Conservation (phyloP, 139 green algal species). For the Zygnema cylindricum region DNA sequence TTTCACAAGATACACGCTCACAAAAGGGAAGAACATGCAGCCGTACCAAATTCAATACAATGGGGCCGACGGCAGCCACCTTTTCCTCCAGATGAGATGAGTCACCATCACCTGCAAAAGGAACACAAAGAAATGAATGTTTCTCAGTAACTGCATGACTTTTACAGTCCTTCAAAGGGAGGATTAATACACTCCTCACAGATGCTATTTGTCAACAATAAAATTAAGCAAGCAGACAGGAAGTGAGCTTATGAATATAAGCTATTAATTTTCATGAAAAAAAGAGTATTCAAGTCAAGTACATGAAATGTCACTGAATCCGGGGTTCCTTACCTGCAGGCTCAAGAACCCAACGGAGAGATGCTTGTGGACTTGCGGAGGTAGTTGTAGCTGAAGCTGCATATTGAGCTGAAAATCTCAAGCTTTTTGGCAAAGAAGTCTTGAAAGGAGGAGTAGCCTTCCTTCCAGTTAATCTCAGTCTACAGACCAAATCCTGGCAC, state of each 20-base stretch:
- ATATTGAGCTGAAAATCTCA: neutral
- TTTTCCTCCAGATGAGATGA: neutral
- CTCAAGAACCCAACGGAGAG: neutral
- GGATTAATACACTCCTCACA: too few species aligned
- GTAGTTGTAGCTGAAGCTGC: neutral
- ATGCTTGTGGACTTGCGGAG: neutral
- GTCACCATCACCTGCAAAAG: neutral
- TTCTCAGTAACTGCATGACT: too few species aligned
- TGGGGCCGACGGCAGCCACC: neutral
- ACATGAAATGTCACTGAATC: too few species aligned
- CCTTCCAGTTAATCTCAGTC: neutral
- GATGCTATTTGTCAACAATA: too few species aligned
- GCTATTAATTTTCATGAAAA: too few species aligned
- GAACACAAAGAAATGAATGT: neutral
- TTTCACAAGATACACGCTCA: conserved; percentile 17
- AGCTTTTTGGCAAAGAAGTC: neutral
- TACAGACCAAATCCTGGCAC: neutral
- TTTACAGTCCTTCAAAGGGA: too few species aligned
- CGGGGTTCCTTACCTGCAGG: neutral
- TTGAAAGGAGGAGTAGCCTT: neutral
- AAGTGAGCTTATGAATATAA: too few species aligned
- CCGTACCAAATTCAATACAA: neutral
- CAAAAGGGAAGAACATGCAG: conserved; percentile 1
- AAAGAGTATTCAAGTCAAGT: too few species aligned
- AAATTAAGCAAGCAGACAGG: too few species aligned